Evolutionary conservation across 2,329 filamentous ascomycete genomes (phyloP).

Genomic region (Westerdykella sp.): DNA sequence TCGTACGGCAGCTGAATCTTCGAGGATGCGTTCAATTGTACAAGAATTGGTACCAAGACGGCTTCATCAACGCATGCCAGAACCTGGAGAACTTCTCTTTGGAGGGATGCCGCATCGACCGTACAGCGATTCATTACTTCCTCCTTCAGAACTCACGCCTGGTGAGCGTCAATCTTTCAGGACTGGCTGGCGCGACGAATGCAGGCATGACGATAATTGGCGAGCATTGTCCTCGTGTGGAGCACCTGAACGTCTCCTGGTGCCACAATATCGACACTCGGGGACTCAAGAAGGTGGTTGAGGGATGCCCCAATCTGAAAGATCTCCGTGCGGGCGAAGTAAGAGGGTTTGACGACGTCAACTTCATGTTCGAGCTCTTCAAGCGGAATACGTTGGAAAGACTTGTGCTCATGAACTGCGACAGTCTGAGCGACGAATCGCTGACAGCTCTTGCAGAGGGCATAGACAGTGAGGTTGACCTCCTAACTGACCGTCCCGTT

Average conservation of each 20-base stretch:
- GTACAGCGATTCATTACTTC: slow-evolving; percentile 68
- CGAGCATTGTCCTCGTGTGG: slow-evolving; percentile 71
- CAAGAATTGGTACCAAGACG: slow-evolving; percentile 70
- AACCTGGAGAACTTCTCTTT: slow-evolving; percentile 85
- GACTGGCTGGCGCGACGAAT: slow-evolving; percentile 73
- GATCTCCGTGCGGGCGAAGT: slow-evolving; percentile 81
- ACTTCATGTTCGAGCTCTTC: slow-evolving; percentile 70
- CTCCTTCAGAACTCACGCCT: slow-evolving; percentile 72
- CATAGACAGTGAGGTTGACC: slow-evolving; percentile 67
- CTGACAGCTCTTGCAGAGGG: slow-evolving; percentile 72
- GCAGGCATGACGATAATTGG: slow-evolving; percentile 81
- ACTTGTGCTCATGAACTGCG: slow-evolving; percentile 74
- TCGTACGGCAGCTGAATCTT: slow-evolving; percentile 84
- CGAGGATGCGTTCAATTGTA: slow-evolving; percentile 85
- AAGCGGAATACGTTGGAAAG: slow-evolving; percentile 73
- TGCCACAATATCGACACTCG: slow-evolving; percentile 77
- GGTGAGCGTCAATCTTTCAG: slow-evolving; percentile 79
- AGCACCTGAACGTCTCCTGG: slow-evolving; percentile 86
- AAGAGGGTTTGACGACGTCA: slow-evolving; percentile 66
- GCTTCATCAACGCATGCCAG: slow-evolving; percentile 73
- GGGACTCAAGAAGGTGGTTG: slow-evolving; percentile 66
- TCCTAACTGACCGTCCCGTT: slow-evolving; percentile 67
- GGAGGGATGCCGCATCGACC: slow-evolving; percentile 83
- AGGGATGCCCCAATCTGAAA: slow-evolving; percentile 64
- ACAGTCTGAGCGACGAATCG: slow-evolving; percentile 68